phyloP scores from a whole-genome alignment of 495 filamentous ascomycete genomes.

The Neurospora discreta region DNA sequence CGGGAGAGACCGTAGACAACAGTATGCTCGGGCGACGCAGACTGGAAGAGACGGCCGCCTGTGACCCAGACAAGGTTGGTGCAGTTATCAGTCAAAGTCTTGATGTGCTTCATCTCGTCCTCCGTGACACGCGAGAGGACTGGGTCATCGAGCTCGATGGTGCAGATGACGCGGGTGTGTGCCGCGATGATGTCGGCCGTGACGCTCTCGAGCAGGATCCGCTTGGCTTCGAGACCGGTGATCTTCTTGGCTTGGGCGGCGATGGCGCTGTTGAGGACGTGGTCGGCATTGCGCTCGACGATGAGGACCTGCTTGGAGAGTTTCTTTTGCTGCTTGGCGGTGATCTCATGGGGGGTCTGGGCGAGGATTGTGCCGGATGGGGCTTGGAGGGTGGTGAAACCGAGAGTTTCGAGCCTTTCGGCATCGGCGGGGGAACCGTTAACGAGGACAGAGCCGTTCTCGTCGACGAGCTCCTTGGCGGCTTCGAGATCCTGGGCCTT shows the following conservation, averaged over 20 bases:
- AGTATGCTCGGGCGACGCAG: constrained; percentile 15
- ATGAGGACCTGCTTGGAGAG: neutral
- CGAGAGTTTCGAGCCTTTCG: neutral
- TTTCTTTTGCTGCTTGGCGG: neutral
- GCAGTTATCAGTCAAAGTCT: constrained; percentile 20
- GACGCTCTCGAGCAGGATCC: neutral
- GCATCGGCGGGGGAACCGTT: neutral
- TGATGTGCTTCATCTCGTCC: constrained; percentile 4
- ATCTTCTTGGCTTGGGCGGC: neutral
- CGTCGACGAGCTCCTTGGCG: neutral
- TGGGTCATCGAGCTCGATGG: neutral
- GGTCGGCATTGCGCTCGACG: neutral
- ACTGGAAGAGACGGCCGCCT: neutral
- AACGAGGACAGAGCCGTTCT: neutral
- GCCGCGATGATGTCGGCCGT: constrained; percentile 3
- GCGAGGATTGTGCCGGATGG: neutral
- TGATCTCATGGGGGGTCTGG: neutral
- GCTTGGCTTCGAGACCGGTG: neutral
- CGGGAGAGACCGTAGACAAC: constrained; percentile 18
- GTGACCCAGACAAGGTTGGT: constrained; percentile 27
- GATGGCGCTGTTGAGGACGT: neutral
- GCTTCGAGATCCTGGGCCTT: neutral
- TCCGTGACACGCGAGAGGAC: neutral
- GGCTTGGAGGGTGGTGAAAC: neutral
- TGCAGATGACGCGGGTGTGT: constrained; percentile 1